Base-by-base conservation (phyloP, 2,329 filamentous ascomycete genomes). In the Hypocrella siamensis region DNA sequence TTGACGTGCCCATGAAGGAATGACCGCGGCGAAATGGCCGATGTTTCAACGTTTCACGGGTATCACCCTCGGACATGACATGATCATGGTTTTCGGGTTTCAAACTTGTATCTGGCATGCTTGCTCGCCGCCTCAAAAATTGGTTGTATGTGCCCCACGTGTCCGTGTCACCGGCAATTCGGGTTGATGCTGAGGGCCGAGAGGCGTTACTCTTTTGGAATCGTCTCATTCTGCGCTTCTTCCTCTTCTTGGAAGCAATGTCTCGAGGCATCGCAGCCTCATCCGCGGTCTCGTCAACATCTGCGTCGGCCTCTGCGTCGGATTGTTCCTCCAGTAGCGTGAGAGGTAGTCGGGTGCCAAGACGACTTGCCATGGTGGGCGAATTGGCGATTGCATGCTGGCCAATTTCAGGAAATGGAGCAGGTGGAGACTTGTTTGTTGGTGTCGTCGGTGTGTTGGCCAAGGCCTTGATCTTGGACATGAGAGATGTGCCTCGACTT, bases 381-480 rank as follows among this genome's bases (percentile, higher is more conserved):
- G 70, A 70, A 40, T 52, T 63, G 5, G 57, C 44, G 10, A 56
- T 48, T 7, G 66, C 65, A 16, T 53, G 48, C 4, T 46, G 53
- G 3, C 51, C 53, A 11, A 48, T 46, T 18, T 63, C 57, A 9
- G 36, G 42, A 33, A 39, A 38, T 38, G 37, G 41, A 36, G 17
- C 48, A 41, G 32, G 43, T 44, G 38, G 58, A 47, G 41, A 59
- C 49, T 46, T 56, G 52, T 65, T 56, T n/a, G 54, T 53, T 33
- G 68, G 66, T 10, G 63, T 49, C 17, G 51, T 53, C n/a, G 60
- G 53, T 6, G 58, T 54, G 9, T 64, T 68, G 16, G 81, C 72
- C 34, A 92, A 59, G 4, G 81, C 77, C 48, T 80, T 84, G 39
- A 93, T 54, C 50, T 79, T 85, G 14, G 77, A 77, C 54, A 93